phyloP scores from a whole-genome alignment of 1,139 yeast genomes.

The Pichia sp. region DNA sequence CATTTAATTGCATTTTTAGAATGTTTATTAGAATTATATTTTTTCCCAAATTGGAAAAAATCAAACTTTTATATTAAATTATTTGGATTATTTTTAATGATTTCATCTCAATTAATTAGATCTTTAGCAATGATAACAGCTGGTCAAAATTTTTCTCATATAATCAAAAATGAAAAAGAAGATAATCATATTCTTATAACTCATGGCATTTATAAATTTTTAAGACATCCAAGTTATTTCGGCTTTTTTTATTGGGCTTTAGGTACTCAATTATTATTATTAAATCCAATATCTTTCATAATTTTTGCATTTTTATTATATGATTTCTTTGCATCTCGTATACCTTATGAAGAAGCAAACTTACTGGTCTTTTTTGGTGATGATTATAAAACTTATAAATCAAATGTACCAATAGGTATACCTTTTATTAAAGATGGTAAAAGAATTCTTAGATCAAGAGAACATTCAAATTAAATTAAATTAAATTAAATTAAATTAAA shows the following conservation, averaged over 20 bases:
- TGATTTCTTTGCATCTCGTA: constrained; percentile 63
- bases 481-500: background rate
- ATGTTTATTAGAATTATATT: constrained; percentile 33
- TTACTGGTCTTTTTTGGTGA: constrained; percentile 64
- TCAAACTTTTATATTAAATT: background rate
- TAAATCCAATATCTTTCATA: constrained; percentile 52
- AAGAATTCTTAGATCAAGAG: background rate
- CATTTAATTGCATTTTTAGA: constrained; percentile 51
- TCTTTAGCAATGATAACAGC: constrained; percentile 85
- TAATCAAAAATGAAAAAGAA: constrained; percentile 50
- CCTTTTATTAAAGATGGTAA: constrained; percentile 39
- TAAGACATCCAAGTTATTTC: constrained; percentile 85
- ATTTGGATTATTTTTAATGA: constrained; percentile 43
- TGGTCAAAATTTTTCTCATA: constrained; percentile 79
- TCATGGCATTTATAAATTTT: constrained; percentile 56
- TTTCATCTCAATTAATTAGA: constrained; percentile 62
- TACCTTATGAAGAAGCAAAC: constrained; percentile 60
- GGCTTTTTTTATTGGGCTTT: constrained; percentile 95
- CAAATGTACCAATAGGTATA: constrained; percentile 49
- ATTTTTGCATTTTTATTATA: constrained; percentile 48
- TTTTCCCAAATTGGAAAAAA: constrained; percentile 31
- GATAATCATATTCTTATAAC: constrained; percentile 62
- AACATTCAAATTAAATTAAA: background rate
- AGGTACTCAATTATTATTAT: constrained; percentile 68
- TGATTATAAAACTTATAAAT: constrained; percentile 50